Percentiles rank a stretch among this genome's conserved stretches.
Evolutionary conservation across 2,329 filamentous ascomycete genomes (phyloP).

Genomic region (Teratosphaeriaceae sp.): DNA sequence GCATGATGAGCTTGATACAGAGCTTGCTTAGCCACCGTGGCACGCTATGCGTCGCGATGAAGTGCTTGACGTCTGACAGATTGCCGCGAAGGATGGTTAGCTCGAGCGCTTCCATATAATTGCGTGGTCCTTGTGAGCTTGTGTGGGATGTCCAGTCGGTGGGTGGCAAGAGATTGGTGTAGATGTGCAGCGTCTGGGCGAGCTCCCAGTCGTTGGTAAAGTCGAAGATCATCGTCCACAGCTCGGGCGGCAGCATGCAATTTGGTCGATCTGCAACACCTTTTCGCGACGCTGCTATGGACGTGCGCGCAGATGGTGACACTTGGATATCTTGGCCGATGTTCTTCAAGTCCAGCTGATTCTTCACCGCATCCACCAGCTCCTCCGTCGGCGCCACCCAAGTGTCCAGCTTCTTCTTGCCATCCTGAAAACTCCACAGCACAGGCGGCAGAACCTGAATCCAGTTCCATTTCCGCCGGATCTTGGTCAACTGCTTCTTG

Average conservation of each 20-base stretch:
- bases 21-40: slow-evolving; percentile 71
- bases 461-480: slow-evolving; percentile 81
- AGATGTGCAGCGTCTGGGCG: slow-evolving; percentile 71
- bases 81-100: slow-evolving; percentile 74
- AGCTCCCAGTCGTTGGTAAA: slow-evolving; percentile 86
- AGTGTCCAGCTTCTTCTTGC: slow-evolving; percentile 42
- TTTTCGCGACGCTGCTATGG: slow-evolving; percentile 27
- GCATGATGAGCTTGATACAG: slow-evolving; percentile 82
- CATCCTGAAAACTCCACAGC: slow-evolving; percentile 67
- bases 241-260: slow-evolving; percentile 64
- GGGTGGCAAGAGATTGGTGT: slow-evolving; percentile 68
- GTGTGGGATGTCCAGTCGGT: slow-evolving; percentile 62
- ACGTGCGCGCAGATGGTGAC: slow-evolving; percentile 25
- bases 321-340: slow-evolving; percentile 64
- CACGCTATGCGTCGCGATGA: slow-evolving; percentile 60
- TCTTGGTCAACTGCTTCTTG: slow-evolving; percentile 77
- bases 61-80: slow-evolving; percentile 63
- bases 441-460: slow-evolving; percentile 74
- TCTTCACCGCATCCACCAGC: slow-evolving; percentile 66
- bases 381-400: slow-evolving; percentile 58
- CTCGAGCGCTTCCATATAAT: slow-evolving; percentile 73
- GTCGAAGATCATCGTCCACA: slow-evolving; percentile 85
- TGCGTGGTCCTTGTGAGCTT: slow-evolving; percentile 58
- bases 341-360: slow-evolving; percentile 67
- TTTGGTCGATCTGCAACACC: slow-evolving; percentile 15